A percentile compares a stretch with the other conserved stretches of the same genome.
Conservation (phyloP, 2,329 filamentous ascomycete genomes). For the Claviceps sp. region DNA sequence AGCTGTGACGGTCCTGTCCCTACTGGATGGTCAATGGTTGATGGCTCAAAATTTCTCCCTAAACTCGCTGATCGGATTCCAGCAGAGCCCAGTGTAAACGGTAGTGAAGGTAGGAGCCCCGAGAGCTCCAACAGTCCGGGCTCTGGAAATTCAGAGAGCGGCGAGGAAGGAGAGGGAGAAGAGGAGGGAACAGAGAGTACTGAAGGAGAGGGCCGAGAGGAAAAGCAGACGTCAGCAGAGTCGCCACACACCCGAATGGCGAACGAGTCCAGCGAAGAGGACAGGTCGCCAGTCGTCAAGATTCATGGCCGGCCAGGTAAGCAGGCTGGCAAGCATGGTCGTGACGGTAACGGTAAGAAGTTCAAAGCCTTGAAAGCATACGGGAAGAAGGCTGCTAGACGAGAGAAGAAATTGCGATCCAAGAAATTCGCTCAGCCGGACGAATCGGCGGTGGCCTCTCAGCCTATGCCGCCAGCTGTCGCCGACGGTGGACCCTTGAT, state of each 20-base stretch:
- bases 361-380: slow-evolving; percentile 31
- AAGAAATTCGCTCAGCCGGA: slow-evolving; percentile 25
- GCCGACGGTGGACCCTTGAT: slow-evolving; percentile 50
- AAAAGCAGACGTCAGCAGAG: slow-evolving; percentile 26
- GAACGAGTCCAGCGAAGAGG: slow-evolving; percentile 45
- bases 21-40: slow-evolving; percentile 53
- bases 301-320: slow-evolving; percentile 9
- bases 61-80: slow-evolving; percentile 34
- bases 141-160: slow-evolving; percentile 38
- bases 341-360: slow-evolving; percentile 30
- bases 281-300: slow-evolving; percentile 16
- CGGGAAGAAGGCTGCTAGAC: slow-evolving; percentile 35
- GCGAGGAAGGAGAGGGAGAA: slow-evolving; percentile 37
- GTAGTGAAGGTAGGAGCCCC: slow-evolving; percentile 37
- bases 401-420: slow-evolving; percentile 27
- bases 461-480: slow-evolving; percentile 24
- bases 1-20: slow-evolving; percentile 45
- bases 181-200: background rate
- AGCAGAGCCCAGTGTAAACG: slow-evolving; percentile 24
- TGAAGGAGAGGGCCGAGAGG: slow-evolving; percentile 32
- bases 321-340: slow-evolving; percentile 13
- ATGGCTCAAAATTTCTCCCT: slow-evolving; percentile 45
- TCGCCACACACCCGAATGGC: slow-evolving; percentile 38
- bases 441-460: slow-evolving; percentile 16
- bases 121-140: slow-evolving; percentile 32